Evolutionary conservation across 805 yeast genomes (phyloP).

Genomic region (Wickerhamiella qilinensis): DNA sequence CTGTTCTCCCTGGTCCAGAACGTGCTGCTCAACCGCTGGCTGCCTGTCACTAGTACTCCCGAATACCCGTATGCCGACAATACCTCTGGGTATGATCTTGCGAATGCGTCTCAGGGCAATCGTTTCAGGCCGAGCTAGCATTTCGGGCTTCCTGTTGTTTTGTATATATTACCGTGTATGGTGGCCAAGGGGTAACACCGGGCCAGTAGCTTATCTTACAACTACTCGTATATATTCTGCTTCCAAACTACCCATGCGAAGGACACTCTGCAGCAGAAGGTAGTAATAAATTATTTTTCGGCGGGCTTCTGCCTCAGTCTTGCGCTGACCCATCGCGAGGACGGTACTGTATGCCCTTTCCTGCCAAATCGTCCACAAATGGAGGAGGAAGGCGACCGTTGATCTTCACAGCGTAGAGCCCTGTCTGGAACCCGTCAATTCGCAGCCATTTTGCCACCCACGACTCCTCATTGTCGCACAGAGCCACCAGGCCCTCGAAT

Average conservation of each 20-base stretch:
- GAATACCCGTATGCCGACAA: conserved; percentile 7
- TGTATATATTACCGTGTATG: too few species aligned
- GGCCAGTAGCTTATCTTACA: too few species aligned
- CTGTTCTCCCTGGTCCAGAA: conserved; percentile 63
- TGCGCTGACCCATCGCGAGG: conserved; percentile 75
- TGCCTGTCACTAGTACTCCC: conserved; percentile 44
- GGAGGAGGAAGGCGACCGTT: conserved; percentile 85
- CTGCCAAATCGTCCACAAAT: conserved; percentile 52
- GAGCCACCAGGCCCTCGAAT: conserved; percentile 86
- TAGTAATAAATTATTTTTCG: too few species aligned
- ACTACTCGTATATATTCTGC: too few species aligned
- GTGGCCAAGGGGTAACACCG: too few species aligned
- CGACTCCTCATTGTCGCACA: conserved; percentile 67
- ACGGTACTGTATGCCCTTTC: conserved; percentile 66
- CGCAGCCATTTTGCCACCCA: conserved; percentile 98
- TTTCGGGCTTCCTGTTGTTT: too few species aligned
- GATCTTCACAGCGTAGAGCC: conserved; percentile 85
- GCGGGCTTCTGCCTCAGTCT: conserved; percentile 22
- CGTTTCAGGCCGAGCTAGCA: too few species aligned
- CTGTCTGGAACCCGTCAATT: conserved; percentile 75
- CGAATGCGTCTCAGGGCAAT: too few species aligned
- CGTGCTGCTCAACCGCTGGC: conserved; percentile 41
- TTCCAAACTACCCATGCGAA: too few species aligned
- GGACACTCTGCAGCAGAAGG: too few species aligned
- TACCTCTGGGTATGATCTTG: too few species aligned